Evolutionary conservation across 1,139 yeast species (phyloP).

Genomic region (Protomyces arabidopsidicola): DNA sequence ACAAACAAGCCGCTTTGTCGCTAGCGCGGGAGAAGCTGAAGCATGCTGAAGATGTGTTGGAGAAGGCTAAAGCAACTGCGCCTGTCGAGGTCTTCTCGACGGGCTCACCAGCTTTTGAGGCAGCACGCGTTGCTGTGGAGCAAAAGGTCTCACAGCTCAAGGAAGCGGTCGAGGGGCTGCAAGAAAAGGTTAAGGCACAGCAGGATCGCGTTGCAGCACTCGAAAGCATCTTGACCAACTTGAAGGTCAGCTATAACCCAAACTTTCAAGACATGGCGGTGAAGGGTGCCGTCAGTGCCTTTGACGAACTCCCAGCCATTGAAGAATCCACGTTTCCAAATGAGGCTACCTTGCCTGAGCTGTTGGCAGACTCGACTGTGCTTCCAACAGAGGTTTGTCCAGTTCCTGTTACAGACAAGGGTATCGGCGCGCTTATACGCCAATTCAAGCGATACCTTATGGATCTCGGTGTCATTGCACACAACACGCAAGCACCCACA

Average conservation of each 20-base stretch:
- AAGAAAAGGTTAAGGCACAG: conserved; percentile 36
- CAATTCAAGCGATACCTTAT: not conserved
- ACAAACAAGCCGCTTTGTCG: conserved; percentile 17
- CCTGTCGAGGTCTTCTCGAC: not conserved
- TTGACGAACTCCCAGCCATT: conserved; percentile 41
- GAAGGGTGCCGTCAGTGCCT: conserved; percentile 61
- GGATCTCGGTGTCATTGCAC: not conserved
- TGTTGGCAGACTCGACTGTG: not conserved
- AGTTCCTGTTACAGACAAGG: not conserved
- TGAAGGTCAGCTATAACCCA: conserved; percentile 67
- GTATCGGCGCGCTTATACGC: not conserved
- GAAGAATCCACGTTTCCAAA: not conserved
- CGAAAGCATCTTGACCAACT: conserved; percentile 43
- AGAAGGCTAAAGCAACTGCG: not conserved
- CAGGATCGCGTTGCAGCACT: conserved; percentile 35
- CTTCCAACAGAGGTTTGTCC: not conserved
- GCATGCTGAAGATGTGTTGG: conserved; percentile 9
- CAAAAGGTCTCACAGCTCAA: conserved; percentile 20
- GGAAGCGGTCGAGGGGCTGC: conserved; percentile 35
- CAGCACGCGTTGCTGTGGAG: conserved; percentile 29
- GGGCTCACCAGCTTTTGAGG: conserved; percentile 6
- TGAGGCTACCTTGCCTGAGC: not conserved
- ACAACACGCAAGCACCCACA: not conserved
- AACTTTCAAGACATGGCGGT: conserved; percentile 89
- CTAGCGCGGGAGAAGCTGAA: conserved; percentile 2